Conservation (phyloP, 495 filamentous ascomycete genomes). For the Pseudotulostoma volvatum region DNA sequence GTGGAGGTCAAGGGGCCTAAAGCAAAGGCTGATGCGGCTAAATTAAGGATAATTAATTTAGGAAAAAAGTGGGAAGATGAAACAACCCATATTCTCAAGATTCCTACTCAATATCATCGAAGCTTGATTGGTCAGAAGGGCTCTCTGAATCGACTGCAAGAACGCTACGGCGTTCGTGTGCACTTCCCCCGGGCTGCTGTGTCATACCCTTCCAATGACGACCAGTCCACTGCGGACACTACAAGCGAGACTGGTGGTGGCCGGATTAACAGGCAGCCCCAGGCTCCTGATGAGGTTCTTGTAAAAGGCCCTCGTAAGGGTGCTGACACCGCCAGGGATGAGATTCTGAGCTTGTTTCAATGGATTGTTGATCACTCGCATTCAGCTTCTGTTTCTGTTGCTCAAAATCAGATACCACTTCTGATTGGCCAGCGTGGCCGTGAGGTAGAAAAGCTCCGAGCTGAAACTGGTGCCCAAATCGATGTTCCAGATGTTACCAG, state of each 20-base stretch:
- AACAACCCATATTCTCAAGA: slow-evolving; percentile 67
- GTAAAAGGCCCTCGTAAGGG: slow-evolving; percentile 82
- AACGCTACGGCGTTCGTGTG: slow-evolving; percentile 79
- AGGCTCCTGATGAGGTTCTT: slow-evolving; percentile 76
- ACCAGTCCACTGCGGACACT: slow-evolving; percentile 49
- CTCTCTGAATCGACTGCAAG: slow-evolving; percentile 51
- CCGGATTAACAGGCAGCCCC: slow-evolving; percentile 45
- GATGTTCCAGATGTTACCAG: slow-evolving; percentile 63
- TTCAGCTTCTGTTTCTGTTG: slow-evolving; percentile 61
- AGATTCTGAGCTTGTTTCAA: slow-evolving; percentile 71
- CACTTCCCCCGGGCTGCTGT: slow-evolving; percentile 72
- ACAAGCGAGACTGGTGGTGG: slow-evolving; percentile 49
- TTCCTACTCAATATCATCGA: slow-evolving; percentile 73
- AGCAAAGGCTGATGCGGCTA: slow-evolving; percentile 70
- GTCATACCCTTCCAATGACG: slow-evolving; percentile 36
- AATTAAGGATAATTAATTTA: slow-evolving; percentile 54
- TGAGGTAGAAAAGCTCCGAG: slow-evolving; percentile 78
- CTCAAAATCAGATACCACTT: slow-evolving; percentile 72
- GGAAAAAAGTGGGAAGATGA: slow-evolving; percentile 76
- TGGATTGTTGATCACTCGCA: slow-evolving; percentile 75
- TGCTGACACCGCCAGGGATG: slow-evolving; percentile 76
- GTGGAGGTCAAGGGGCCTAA: slow-evolving; percentile 57
- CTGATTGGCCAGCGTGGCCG: slow-evolving; percentile 79
- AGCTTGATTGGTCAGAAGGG: slow-evolving; percentile 53
- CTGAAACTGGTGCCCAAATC: slow-evolving; percentile 67